These are phyloP conservation scores for Trametes gibbosa DNA, from an alignment of 768 basidiomycete genomes.

Conservation along the genomic window DNA sequence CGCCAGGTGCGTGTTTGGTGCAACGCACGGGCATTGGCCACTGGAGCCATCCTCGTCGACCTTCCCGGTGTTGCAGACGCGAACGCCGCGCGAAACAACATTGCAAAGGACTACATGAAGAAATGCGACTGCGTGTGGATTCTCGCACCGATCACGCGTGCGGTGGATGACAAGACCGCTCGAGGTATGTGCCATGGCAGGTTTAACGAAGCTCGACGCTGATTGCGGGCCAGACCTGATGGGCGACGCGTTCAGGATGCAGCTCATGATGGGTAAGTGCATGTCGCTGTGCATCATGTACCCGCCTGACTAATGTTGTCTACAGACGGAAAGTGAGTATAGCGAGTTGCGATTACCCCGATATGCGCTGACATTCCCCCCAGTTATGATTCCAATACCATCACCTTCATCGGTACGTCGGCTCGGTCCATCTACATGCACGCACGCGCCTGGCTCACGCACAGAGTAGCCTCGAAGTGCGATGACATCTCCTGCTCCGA, in stretches of 20 bases:
- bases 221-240: constrained; percentile 44
- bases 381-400: constrained; percentile 56
- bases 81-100: constrained; percentile 60
- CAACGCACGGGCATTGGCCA: constrained; percentile 47
- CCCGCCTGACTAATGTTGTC: not conserved
- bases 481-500: constrained; percentile 64
- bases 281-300: not conserved
- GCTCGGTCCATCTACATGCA: not conserved
- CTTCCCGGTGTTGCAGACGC: constrained; percentile 66
- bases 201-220: too few species aligned
- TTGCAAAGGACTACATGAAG: constrained; percentile 68
- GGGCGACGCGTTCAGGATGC: constrained; percentile 62
- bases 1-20: constrained; percentile 61
- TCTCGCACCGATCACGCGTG: constrained; percentile 60
- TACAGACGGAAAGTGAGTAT: constrained; percentile 55
- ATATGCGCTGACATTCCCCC: not conserved
- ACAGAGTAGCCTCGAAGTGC: constrained; percentile 50
- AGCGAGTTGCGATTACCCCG: too few species aligned
- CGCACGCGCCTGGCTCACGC: not conserved
- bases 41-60: constrained; percentile 63
- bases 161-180: constrained; percentile 65
- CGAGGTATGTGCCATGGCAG: constrained; percentile 37
- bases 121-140: constrained; percentile 64
- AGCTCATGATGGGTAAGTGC: constrained; percentile 44
- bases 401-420: constrained; percentile 56